Percentiles rank a stretch among this genome's conserved stretches.
Evolutionary conservation across 176 grass and related monocot genomes (phyloP).

Genomic region (Oropetium thomaeum): DNA sequence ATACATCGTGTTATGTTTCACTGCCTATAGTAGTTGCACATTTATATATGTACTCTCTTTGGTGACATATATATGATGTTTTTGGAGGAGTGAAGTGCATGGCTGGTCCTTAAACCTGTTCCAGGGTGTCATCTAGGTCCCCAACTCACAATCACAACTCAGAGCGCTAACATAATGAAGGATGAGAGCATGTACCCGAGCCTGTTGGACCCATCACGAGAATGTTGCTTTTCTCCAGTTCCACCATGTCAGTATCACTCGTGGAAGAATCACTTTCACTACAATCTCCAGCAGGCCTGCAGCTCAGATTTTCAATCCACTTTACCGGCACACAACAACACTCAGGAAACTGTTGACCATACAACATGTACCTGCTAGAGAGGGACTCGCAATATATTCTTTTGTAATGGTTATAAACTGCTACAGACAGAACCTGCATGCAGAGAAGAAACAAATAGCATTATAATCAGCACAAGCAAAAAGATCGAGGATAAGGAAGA

Average conservation of each 20-base stretch:
- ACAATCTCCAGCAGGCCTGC: slow-evolving; percentile 43
- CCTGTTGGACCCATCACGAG: slow-evolving; percentile 71
- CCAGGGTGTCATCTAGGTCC: too few species aligned
- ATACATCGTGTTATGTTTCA: background rate
- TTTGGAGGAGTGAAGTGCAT: too few species aligned
- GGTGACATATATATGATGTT: too few species aligned
- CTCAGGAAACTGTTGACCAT: background rate
- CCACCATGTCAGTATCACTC: slow-evolving; percentile 45
- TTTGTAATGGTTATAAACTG: slow-evolving; percentile 79
- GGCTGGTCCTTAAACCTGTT: too few species aligned
- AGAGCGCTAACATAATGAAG: background rate
- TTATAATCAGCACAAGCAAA: background rate
- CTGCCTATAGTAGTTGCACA: too few species aligned
- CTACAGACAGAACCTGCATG: slow-evolving; percentile 63
- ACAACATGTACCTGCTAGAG: slow-evolving; percentile 39
- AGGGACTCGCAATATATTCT: slow-evolving; percentile 46
- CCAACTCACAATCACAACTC: background rate
- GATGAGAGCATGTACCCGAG: slow-evolving; percentile 45
- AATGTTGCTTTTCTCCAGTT: slow-evolving; percentile 82
- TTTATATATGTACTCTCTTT: too few species aligned
- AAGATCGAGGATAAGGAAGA: background rate
- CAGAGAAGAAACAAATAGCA: background rate
- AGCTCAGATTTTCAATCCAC: slow-evolving; percentile 18
- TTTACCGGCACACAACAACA: slow-evolving; percentile 12
- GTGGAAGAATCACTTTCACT: slow-evolving; percentile 14